Conservation (phyloP, 2,329 filamentous ascomycete genomes). For the Neopestalotiopsis clavispora region DNA sequence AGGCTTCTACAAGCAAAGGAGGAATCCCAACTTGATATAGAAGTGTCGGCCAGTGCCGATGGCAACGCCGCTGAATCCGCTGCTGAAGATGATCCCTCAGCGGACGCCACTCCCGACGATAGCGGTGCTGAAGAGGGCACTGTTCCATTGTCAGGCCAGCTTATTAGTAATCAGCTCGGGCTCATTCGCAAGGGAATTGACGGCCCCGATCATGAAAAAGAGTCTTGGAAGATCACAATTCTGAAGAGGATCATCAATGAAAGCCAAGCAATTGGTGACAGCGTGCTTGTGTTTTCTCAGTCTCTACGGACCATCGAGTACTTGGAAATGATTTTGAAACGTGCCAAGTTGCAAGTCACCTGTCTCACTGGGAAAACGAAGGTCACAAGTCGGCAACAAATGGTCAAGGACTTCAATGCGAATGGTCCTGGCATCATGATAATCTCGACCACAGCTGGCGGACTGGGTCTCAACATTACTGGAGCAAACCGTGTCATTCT, state of each 20-base stretch:
- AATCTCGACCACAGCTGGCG: conserved; percentile 84
- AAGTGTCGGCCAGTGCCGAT: too few relatives aligned
- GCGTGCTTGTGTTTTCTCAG: conserved; percentile 81
- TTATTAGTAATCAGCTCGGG: conserved; percentile 36
- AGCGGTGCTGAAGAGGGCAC: conserved; percentile 20
- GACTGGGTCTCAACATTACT: conserved; percentile 81
- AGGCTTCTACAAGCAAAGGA: conserved; percentile 36
- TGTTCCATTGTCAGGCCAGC: conserved; percentile 31
- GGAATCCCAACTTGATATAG: not conserved
- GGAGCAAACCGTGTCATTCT: conserved; percentile 87
- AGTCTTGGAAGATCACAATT: conserved; percentile 73
- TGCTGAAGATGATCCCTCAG: not conserved
- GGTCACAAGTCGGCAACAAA: conserved; percentile 61
- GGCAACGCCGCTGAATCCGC: not conserved
- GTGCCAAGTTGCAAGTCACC: conserved; percentile 50
- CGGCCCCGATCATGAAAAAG: conserved; percentile 42
- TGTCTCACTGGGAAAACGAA: conserved; percentile 72
- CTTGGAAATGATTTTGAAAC: conserved; percentile 61
- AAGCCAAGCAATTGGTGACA: conserved; percentile 67
- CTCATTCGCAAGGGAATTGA: conserved; percentile 41
- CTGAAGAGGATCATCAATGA: conserved; percentile 73
- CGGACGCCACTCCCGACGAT: conserved; percentile 3
- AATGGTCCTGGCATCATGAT: conserved; percentile 66
- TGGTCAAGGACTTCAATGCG: conserved; percentile 73
- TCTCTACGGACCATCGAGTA: conserved; percentile 73